phyloP scores from a whole-genome alignment of 331 rosid species.

The Spiraea crenata region DNA sequence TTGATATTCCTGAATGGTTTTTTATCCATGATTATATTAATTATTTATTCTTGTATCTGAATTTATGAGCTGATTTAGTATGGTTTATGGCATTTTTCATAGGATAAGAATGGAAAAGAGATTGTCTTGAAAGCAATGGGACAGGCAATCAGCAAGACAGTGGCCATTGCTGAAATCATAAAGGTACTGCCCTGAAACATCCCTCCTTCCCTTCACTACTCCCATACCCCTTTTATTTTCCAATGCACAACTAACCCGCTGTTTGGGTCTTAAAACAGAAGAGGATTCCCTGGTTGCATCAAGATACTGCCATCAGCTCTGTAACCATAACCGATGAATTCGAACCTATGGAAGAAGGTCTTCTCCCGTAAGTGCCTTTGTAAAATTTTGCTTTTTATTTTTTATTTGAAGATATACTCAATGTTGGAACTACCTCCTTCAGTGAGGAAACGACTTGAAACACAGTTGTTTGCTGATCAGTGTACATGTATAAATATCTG shows the following conservation, averaged over 20 bases:
- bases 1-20: neutral
- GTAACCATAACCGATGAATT: slow-evolving; percentile 91
- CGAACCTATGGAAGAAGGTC: slow-evolving; percentile 99
- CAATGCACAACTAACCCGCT: slow-evolving; percentile 5
- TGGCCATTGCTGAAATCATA: slow-evolving; percentile 83
- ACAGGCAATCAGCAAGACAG: slow-evolving; percentile 97
- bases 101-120: slow-evolving; percentile 83
- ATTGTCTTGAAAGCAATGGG: slow-evolving; percentile 99
- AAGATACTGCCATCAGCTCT: slow-evolving; percentile 85
- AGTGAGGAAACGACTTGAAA: neutral
- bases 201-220: neutral
- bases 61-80: neutral
- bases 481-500: slow-evolving; percentile 12
- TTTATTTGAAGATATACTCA: neutral
- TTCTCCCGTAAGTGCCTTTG: slow-evolving; percentile 68
- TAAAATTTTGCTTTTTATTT: slow-evolving; percentile 11
- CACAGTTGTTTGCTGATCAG: neutral
- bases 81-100: slow-evolving; percentile 23
- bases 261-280: slow-evolving; percentile 48
- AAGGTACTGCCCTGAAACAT: slow-evolving; percentile 46
- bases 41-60: neutral
- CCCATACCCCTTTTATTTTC: neutral
- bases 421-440: neutral
- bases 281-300: slow-evolving; percentile 69
- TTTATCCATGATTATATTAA: neutral